Evolutionary conservation across 352 stramenopile genomes (phyloP).

Genomic region (Salisapilia sapeloensis): DNA sequence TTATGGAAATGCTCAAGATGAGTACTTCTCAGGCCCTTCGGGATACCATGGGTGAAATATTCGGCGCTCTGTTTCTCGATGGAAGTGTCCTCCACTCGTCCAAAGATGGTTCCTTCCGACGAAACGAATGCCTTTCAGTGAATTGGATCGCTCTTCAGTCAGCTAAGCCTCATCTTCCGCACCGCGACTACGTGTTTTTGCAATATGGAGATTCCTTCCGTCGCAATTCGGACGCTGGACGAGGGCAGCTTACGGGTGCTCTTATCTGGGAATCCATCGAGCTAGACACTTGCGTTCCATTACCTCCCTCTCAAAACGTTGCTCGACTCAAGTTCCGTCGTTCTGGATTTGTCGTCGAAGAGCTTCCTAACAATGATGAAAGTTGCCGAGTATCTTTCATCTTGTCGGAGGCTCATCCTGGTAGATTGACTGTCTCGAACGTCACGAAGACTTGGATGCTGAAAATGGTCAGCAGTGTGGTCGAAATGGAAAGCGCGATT

Average conservation of each 20-base stretch:
- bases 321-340: constrained; percentile 63
- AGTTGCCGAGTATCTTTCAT: constrained; percentile 49
- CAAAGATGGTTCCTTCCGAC: constrained; percentile 22
- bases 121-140: constrained; percentile 55
- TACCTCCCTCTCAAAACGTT: constrained; percentile 61
- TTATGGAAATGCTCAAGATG: constrained; percentile 73
- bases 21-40: constrained; percentile 39
- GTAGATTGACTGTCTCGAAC: constrained; percentile 43
- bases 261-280: constrained; percentile 79
- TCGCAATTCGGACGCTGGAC: constrained; percentile 41
- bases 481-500: constrained; percentile 44
- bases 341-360: constrained; percentile 66
- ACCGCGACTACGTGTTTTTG: constrained; percentile 80
- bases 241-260: constrained; percentile 49
- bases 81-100: constrained; percentile 52
- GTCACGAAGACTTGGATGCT: constrained; percentile 71
- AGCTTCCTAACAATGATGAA: constrained; percentile 36
- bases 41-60: constrained; percentile 69
- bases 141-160: constrained; percentile 71
- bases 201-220: constrained; percentile 67
- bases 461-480: constrained; percentile 58
- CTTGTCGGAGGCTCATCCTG: constrained; percentile 56
- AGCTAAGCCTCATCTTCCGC: constrained; percentile 64
- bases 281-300: constrained; percentile 49
- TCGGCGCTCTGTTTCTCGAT: constrained; percentile 70